Conservation (phyloP, 345 rosid genomes). For the Acer yangbiense region DNA sequence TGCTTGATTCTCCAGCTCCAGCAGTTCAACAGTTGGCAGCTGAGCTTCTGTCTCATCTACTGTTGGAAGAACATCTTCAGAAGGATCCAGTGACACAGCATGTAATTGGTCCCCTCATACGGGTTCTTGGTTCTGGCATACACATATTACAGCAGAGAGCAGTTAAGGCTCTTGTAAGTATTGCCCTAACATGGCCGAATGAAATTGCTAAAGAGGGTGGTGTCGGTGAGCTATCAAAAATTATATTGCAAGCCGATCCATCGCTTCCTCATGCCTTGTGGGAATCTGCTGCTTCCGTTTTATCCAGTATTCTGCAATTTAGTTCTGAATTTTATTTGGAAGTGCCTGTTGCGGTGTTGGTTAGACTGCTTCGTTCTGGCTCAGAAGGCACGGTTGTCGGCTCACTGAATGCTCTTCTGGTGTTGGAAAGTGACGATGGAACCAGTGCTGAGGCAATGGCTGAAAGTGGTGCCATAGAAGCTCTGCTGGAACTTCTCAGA, state of each 20-base stretch:
- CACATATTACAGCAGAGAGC: constrained; percentile 97
- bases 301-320: constrained; percentile 85
- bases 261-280: constrained; percentile 89
- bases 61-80: constrained; percentile 85
- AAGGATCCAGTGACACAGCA: constrained; percentile 82
- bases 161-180: constrained; percentile 92
- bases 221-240: constrained; percentile 85
- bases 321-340: constrained; percentile 95
- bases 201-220: constrained; percentile 99
- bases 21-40: constrained; percentile 98
- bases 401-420: constrained; percentile 92
- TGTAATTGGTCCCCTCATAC: constrained; percentile 81
- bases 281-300: constrained; percentile 94
- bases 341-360: constrained; percentile 96
- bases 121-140: constrained; percentile 86
- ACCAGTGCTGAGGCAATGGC: constrained; percentile 99
- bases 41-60: constrained; percentile 95
- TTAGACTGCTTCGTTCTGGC: constrained; percentile 84
- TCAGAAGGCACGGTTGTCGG: constrained; percentile 82
- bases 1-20: constrained; percentile 90
- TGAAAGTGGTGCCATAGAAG: constrained; percentile 97
- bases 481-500: constrained; percentile 92
- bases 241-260: constrained; percentile 92
- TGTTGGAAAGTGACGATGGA: constrained; percentile 94
- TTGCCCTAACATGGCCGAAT: constrained; percentile 88